Base-by-base conservation (phyloP, 768 basidiomycete genomes). In the Leccinum barrowsii region DNA sequence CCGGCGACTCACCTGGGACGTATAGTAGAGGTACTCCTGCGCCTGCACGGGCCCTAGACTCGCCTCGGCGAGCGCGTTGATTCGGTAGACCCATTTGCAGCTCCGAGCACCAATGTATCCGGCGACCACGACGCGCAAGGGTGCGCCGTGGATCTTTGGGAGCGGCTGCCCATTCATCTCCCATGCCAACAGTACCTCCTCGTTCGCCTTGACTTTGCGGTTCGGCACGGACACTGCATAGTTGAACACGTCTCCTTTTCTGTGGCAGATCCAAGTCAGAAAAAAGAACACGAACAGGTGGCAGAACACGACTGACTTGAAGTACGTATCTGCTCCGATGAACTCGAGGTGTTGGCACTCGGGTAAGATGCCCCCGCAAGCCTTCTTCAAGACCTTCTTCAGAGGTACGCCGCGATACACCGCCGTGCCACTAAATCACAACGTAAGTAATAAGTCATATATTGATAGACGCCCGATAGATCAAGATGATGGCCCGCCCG, bases 291-390 rank as follows among this genome's bases (percentile, higher is more conserved):
- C 40, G 1, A 32, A 32, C 15, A 7, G n/a, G 8, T n/a, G 17
- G 40, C 17, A n/a, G n/a, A 42, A 42, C 40, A 42, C 40, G 40
- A 42, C 56, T 40, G 40, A 79, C 81, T 81, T 80, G 74, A 82
- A 82, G 65, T 82, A 83, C 1, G 82, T 83, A 59, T 84, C 82
- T 6, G 81, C 82, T 22, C 82, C 82, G 58, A 83, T 77, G 66
- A 83, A 80, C 65, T 84, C 82, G 61, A 83, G 71, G 63, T 83
- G 81, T 62, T 78, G 60, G 52, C 77, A 79, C 40, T 80, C 78
- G 12, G 79, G 77, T 19, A 71, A 65, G 42, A 82, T 69, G 17
- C 81, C 82, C 3, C 81, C 81, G 59, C 80, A 82, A 1, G 81
- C 82, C 34, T 73, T 64, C 65, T 82, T 82, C 48, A 82, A 73